A percentile compares a stretch with the other conserved stretches of the same genome.
Evolutionary conservation across 345 rosid genomes (phyloP).

Genomic region (Reutealis trisperma): DNA sequence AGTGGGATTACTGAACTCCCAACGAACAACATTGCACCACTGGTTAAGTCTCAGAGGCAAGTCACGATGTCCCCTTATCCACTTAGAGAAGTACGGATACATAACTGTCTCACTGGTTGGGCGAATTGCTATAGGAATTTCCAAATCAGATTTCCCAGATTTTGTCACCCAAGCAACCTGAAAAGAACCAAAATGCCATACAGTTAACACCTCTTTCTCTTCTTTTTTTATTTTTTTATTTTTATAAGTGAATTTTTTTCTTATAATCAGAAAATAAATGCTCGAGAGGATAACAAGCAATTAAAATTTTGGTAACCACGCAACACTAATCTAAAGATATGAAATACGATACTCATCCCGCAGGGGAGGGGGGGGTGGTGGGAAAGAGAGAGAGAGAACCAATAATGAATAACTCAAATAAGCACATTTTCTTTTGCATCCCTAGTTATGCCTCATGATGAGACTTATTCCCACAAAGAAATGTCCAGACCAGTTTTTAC

Average conservation of each 20-base stretch:
- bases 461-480: background rate
- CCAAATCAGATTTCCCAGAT: conserved; percentile 89
- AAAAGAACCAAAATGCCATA: conserved; percentile 12
- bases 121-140: conserved; percentile 89
- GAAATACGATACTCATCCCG: background rate
- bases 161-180: conserved; percentile 99
- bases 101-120: conserved; percentile 99
- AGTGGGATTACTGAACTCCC: conserved; percentile 99
- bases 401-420: background rate
- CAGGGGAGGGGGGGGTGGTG: too few species aligned
- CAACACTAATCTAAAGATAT: conserved; percentile 5
- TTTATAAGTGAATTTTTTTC: too few species aligned
- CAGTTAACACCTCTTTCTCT: background rate
- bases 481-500: too few species aligned
- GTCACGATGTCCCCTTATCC: conserved; percentile 98
- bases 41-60: conserved; percentile 93
- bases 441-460: background rate
- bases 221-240: background rate
- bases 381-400: too few species aligned
- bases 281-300: background rate
- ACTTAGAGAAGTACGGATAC: conserved; percentile 96
- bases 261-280: background rate
- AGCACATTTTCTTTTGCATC: background rate
- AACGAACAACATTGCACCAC: conserved; percentile 99
- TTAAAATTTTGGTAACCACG: background rate